A percentile compares a stretch with the other conserved stretches of the same genome.
These are phyloP conservation scores for Fusarium piperis DNA, from an alignment of 2,329 filamentous ascomycete species.

Conservation along the genomic window DNA sequence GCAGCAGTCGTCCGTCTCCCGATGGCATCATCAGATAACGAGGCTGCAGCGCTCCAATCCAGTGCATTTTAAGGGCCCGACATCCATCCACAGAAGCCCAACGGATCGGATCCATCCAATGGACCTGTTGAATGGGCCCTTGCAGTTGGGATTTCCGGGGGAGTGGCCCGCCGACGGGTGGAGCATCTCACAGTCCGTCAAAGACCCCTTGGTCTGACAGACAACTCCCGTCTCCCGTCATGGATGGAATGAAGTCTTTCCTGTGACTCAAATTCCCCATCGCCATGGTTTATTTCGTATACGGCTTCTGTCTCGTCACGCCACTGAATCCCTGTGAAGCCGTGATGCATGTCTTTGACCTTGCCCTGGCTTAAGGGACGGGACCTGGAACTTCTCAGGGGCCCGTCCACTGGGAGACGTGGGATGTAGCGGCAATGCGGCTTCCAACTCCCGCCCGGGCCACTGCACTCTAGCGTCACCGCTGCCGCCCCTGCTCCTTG, in stretches of 20 bases:
- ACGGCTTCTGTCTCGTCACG: conserved; percentile 22
- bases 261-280: background rate
- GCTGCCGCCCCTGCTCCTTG: conserved; percentile 16
- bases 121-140: conserved; percentile 1
- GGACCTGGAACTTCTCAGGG: background rate
- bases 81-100: background rate
- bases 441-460: conserved; percentile 10
- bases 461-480: conserved; percentile 14
- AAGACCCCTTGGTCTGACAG: background rate
- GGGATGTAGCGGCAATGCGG: background rate
- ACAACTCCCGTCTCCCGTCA: background rate
- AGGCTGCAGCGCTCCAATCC: background rate
- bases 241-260: background rate
- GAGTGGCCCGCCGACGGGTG: conserved; percentile 35
- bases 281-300: background rate
- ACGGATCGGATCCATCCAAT: background rate
- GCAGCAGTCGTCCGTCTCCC: background rate
- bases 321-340: conserved; percentile 27
- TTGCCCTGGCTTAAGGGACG: too few relatives aligned
- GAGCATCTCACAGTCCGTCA: conserved; percentile 20
- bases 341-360: conserved; percentile 25
- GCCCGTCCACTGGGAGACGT: background rate
- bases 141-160: conserved; percentile 33
- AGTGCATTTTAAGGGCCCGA: background rate
- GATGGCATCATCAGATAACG: conserved; percentile 6